Conservation (phyloP, 495 filamentous ascomycete species). For the Aspergillus conjunctus region DNA sequence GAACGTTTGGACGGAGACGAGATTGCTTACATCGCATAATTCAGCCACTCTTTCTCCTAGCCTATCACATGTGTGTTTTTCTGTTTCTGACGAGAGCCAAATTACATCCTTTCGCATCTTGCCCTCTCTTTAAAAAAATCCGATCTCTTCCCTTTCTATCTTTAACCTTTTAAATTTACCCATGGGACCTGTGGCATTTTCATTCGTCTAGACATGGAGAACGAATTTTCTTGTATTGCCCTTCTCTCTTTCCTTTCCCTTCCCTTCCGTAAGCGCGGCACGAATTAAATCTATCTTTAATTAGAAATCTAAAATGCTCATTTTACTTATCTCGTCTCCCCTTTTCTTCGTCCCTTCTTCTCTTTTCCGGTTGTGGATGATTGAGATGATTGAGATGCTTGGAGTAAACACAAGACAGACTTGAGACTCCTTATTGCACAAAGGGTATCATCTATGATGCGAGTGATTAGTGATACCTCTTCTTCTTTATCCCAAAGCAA, state of each 20-base stretch:
- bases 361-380: too few species aligned
- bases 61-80: slow-evolving; percentile 10
- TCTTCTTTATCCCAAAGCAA: too few species aligned
- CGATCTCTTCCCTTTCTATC: background rate
- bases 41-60: slow-evolving; percentile 4
- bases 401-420: too few species aligned
- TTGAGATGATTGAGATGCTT: too few species aligned
- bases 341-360: too few species aligned
- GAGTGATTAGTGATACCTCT: too few species aligned
- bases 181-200: background rate
- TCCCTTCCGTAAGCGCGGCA: too few species aligned
- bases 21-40: slow-evolving; percentile 82
- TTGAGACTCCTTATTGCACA: too few species aligned
- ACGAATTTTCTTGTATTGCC: background rate
- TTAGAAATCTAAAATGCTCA: too few species aligned
- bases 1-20: slow-evolving; percentile 94
- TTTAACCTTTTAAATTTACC: background rate
- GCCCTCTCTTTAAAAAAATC: background rate
- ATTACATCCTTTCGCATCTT: background rate
- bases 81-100: background rate
- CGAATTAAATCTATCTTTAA: too few species aligned
- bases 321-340: too few species aligned
- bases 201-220: background rate
- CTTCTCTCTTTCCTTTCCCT: background rate
- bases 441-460: too few species aligned